Base-by-base conservation (phyloP, 2,329 filamentous ascomycete species). In the Kalmusia sp. region DNA sequence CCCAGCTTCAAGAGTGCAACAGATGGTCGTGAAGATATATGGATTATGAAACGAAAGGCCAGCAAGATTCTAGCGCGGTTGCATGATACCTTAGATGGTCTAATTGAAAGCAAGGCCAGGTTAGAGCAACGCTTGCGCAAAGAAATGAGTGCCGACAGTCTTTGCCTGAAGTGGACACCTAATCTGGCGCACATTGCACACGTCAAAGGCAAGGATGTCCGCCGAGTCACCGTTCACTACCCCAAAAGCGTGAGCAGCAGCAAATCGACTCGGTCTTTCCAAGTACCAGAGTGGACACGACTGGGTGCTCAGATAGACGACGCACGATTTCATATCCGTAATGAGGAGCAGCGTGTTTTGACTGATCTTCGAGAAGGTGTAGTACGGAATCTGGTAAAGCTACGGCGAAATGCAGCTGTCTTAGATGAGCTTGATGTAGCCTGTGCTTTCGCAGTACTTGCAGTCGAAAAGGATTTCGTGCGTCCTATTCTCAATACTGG, bases 391-490 rank as follows among this genome's bases (percentile, higher is more conserved):
- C 83, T 99, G 3, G 86, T 97, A 58, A 91, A 89, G 65, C 84
- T 99, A 12, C 88, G 95, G 5, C 89, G 90, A 52, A 98, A 97
- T 73, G 93, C 93, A 9, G 83, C 86, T n/a, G 89, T 96, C 1
- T 84, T 99, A 17, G 93, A 98, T 71, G 93, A 97, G 73, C 84
- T 99, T 7, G 95, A 99, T 74, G 89, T 99, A 31, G 85, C 90
- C 2, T 91, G 91, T 50, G 92, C 92, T 0, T 96, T 96, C 68
- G 92, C 95, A 2, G 82, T 81, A 4, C 81, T 98, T 2, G 93
- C 95, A 2, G 73, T 81, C 21, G 90, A 96, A 69, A 87, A 91
- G 57, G 79, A 82, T 40, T 86, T 95, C 62, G 82, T 87, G 1
- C 85, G 93, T 0, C 95, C 95, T 0, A 76, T 87, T 1, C 75